Conservation (phyloP, 257 asterid species). For the Solanum pennellii region DNA sequence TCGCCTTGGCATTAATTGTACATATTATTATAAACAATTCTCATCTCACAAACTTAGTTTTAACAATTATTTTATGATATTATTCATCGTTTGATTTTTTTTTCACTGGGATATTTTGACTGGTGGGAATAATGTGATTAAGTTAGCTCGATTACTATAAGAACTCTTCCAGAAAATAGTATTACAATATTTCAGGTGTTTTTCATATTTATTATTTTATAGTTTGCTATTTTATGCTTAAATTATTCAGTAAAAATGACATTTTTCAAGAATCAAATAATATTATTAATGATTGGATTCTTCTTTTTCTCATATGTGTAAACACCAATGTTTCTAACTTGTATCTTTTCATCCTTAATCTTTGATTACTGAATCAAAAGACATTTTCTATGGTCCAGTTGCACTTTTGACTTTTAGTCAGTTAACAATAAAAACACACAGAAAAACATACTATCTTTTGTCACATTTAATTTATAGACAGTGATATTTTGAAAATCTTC, state of each 20-base stretch:
- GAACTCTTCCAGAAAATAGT: constrained; percentile 37
- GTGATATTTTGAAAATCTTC: not conserved
- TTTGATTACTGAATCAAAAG: not conserved
- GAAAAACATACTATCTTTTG: not conserved
- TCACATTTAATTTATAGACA: not conserved
- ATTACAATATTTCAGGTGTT: constrained; percentile 54
- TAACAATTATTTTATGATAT: not conserved
- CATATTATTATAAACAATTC: not conserved
- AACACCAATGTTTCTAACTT: not conserved
- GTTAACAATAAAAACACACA: not conserved
- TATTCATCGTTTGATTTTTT: not conserved
- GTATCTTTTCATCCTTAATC: not conserved
- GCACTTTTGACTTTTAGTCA: not conserved
- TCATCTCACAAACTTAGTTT: not conserved
- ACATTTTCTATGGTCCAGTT: not conserved
- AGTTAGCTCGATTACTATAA: constrained; percentile 48
- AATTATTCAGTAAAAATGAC: not conserved
- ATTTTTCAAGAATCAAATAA: not conserved
- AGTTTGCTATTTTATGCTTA: not conserved
- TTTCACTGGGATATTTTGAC: not conserved
- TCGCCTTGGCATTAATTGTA: not conserved
- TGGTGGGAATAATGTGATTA: constrained; percentile 24
- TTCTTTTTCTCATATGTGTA: not conserved
- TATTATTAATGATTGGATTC: not conserved
- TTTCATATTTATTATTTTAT: not conserved